Percentiles rank a stretch among this genome's conserved stretches.
phyloP scores from a whole-genome alignment of 139 green algal species.

The Choricystis sp. region DNA sequence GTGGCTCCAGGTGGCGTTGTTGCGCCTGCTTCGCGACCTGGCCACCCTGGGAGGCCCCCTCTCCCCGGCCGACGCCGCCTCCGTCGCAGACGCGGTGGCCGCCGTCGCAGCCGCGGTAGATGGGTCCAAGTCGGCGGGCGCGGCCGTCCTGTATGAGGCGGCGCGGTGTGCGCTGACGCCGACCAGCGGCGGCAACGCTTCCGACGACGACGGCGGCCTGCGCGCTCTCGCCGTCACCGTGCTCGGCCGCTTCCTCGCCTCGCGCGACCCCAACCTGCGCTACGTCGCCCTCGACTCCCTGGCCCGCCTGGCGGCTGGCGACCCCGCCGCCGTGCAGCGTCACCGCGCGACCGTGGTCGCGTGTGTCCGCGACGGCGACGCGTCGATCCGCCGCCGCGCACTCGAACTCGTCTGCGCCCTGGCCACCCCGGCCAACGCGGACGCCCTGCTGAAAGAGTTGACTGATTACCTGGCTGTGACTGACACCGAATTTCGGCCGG shows the following conservation, averaged over 20 bases:
- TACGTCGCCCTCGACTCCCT: conserved; percentile 96
- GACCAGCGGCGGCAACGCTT: not conserved
- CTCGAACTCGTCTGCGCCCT: conserved; percentile 90
- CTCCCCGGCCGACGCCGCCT: not conserved
- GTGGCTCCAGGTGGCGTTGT: conserved; percentile 85
- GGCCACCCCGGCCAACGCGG: conserved; percentile 70
- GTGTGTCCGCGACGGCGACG: conserved; percentile 77
- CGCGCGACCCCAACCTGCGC: conserved; percentile 79
- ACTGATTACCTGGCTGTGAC: conserved; percentile 83
- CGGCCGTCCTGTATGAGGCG: not conserved
- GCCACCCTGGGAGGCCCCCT: conserved; percentile 13
- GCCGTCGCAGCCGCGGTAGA: not conserved
- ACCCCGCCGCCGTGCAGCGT: conserved; percentile 79
- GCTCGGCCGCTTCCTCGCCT: conserved; percentile 67
- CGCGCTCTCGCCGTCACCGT: conserved; percentile 95
- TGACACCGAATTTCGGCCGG: conserved; percentile 89
- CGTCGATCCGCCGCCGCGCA: conserved; percentile 47
- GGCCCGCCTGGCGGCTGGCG: conserved; percentile 59
- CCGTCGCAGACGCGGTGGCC: not conserved
- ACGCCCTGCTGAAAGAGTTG: conserved; percentile 71
- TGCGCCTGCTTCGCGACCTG: conserved; percentile 75
- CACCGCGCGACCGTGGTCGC: conserved; percentile 90
- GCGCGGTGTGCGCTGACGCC: not conserved
- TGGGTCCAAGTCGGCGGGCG: conserved; percentile 11
- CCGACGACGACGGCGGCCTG: conserved; percentile 59